Evolutionary conservation across 176 grass and related monocot genomes (phyloP).

Genomic region (Aegilops sharonensis): DNA sequence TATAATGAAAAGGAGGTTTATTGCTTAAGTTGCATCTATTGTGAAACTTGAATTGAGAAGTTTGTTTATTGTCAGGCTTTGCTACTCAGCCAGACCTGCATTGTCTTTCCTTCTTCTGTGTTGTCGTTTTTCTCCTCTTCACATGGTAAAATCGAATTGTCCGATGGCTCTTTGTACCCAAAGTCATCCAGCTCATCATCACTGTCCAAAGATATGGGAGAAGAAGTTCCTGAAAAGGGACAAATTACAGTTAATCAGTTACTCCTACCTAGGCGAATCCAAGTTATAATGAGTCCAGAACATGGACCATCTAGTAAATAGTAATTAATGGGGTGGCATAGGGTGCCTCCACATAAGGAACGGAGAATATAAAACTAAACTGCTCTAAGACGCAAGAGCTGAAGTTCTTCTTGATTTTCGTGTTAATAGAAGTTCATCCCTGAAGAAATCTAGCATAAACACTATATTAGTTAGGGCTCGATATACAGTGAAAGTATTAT

Average conservation of each 20-base stretch:
- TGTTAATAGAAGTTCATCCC: background rate
- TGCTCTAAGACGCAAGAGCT: background rate
- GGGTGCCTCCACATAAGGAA: background rate
- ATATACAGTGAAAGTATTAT: background rate
- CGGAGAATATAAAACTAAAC: background rate
- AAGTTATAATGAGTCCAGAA: background rate
- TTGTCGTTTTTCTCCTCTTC: constrained; percentile 37
- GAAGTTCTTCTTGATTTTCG: background rate
- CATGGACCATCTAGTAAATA: constrained; percentile 9
- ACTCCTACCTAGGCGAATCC: background rate
- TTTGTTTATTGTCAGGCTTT: background rate
- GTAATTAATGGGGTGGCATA: background rate
- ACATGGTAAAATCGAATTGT: background rate
- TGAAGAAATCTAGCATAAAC: background rate
- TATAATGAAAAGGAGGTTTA: background rate
- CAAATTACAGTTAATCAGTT: background rate
- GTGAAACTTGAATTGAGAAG: background rate
- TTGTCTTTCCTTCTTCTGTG: constrained; percentile 48
- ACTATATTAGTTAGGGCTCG: background rate
- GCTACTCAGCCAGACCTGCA: constrained; percentile 34
- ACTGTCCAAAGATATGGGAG: constrained; percentile 54
- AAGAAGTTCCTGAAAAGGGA: constrained; percentile 37
- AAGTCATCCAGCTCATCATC: constrained; percentile 44
- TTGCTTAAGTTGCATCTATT: background rate
- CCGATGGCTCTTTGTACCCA: background rate